These are phyloP conservation scores for Pseudohalonectria lignicola DNA, from an alignment of 2,329 filamentous ascomycete species.

Conservation along the genomic window DNA sequence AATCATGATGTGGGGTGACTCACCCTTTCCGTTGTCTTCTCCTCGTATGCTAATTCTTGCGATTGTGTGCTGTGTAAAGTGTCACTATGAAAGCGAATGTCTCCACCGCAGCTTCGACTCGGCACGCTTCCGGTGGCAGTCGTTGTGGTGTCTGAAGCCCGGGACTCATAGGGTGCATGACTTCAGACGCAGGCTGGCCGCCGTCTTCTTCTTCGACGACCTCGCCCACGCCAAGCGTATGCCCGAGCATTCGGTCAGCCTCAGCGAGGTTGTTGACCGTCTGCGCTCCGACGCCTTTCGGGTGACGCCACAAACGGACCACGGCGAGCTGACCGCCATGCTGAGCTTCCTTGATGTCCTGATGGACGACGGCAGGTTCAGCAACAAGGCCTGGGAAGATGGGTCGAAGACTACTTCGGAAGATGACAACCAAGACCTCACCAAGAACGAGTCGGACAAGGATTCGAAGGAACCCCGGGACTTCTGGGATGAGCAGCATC, in stretches of 20 bases:
- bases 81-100: constrained; percentile 33
- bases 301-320: constrained; percentile 50
- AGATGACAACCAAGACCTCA: constrained; percentile 10
- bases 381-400: too few relatives aligned
- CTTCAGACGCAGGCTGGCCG: constrained; percentile 55
- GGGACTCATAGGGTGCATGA: constrained; percentile 39
- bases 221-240: constrained; percentile 25
- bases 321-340: constrained; percentile 53
- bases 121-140: constrained; percentile 40
- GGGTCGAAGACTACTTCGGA: too few relatives aligned
- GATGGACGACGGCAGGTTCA: constrained; percentile 60
- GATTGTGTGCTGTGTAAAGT: too few relatives aligned
- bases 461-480: too few relatives aligned
- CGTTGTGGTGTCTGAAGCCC: constrained; percentile 48
- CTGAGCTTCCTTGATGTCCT: constrained; percentile 62
- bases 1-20: too few relatives aligned
- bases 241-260: constrained; percentile 27
- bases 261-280: constrained; percentile 32
- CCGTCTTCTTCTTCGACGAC: constrained; percentile 50
- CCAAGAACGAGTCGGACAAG: constrained; percentile 15
- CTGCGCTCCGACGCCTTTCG: constrained; percentile 38
- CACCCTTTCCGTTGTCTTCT: too few relatives aligned
- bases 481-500: constrained; percentile 6
- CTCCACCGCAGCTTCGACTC: constrained; percentile 35
- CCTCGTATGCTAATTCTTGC: too few relatives aligned